Evolutionary conservation across 2,329 filamentous ascomycete genomes (phyloP).

Genomic region (Ascomycota sp.): DNA sequence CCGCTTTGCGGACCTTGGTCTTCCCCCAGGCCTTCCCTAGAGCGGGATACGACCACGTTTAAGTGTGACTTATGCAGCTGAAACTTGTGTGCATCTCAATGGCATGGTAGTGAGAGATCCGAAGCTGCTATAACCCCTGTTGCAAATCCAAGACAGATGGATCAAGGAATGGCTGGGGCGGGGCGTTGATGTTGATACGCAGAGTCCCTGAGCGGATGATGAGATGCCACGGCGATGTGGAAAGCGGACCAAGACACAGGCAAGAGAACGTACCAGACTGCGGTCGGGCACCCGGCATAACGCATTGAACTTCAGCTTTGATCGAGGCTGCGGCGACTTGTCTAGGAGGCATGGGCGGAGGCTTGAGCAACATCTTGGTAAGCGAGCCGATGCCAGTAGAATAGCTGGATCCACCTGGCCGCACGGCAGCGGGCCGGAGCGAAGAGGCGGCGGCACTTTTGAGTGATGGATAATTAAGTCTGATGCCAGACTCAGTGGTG

Average conservation of each 20-base stretch:
- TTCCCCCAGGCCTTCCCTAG: too few species aligned
- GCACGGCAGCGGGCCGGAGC: too few species aligned
- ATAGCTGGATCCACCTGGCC: too few species aligned
- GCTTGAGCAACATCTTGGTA: constrained; percentile 8
- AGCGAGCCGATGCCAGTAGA: background rate
- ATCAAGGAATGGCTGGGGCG: constrained; percentile 16
- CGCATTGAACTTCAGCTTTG: constrained; percentile 10
- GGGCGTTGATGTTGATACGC: constrained; percentile 9
- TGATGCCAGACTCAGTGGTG: too few species aligned
- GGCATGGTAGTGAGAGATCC: background rate
- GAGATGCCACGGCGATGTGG: too few species aligned
- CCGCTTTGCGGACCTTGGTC: too few species aligned
- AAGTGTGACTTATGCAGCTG: too few species aligned
- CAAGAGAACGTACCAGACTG: constrained; percentile 6
- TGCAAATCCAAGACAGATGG: constrained; percentile 8
- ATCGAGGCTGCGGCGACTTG: constrained; percentile 8
- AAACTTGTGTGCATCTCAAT: background rate
- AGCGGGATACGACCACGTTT: too few species aligned
- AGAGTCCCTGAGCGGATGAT: constrained; percentile 6
- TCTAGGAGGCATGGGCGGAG: constrained; percentile 5
- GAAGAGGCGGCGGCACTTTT: background rate
- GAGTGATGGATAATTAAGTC: too few species aligned
- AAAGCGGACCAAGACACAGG: background rate
- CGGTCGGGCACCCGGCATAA: constrained; percentile 9
- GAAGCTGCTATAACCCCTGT: constrained; percentile 3